Conservation (phyloP, 192 early-diverging fungal genomes). For the Podochytrium sp. region DNA sequence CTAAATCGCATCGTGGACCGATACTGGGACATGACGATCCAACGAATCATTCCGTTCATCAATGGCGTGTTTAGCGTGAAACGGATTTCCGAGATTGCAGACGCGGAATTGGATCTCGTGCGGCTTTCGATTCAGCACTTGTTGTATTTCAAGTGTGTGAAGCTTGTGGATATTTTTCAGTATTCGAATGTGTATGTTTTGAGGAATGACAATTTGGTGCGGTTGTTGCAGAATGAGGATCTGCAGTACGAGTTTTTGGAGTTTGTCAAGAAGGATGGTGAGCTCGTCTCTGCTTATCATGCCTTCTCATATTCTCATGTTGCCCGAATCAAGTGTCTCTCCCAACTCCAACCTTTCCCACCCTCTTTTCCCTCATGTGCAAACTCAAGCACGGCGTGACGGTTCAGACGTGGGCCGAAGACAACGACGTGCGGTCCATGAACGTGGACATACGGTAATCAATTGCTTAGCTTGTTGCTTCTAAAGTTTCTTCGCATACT, state of each 20-base stretch:
- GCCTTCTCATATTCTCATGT: not conserved
- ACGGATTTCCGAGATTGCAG: conserved; percentile 75
- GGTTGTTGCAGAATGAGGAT: conserved; percentile 62
- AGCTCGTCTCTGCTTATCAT: not conserved
- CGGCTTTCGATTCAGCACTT: conserved; percentile 86
- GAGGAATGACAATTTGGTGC: conserved; percentile 58
- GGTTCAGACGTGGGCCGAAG: conserved; percentile 86
- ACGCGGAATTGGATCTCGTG: conserved; percentile 77
- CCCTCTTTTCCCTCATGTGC: conserved; percentile 79
- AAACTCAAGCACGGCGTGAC: conserved; percentile 76
- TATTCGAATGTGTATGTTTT: conserved; percentile 90
- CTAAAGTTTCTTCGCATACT: not conserved
- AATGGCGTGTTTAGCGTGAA: conserved; percentile 87
- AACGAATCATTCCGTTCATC: conserved; percentile 74
- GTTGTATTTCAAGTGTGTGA: conserved; percentile 91
- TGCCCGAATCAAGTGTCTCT: conserved; percentile 29
- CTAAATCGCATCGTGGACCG: conserved; percentile 58
- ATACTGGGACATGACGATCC: conserved; percentile 93
- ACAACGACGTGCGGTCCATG: conserved; percentile 64
- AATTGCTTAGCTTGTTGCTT: not conserved
- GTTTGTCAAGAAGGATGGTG: conserved; percentile 60
- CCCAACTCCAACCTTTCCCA: conserved; percentile 64
- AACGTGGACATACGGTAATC: conserved; percentile 82
- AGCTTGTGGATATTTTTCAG: conserved; percentile 89
- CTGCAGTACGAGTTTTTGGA: conserved; percentile 76